Evolutionary conservation across 306 rosid species (phyloP), one percentile per base, ranked within the genome.

Genomic region (Comarum palustre): DNA sequence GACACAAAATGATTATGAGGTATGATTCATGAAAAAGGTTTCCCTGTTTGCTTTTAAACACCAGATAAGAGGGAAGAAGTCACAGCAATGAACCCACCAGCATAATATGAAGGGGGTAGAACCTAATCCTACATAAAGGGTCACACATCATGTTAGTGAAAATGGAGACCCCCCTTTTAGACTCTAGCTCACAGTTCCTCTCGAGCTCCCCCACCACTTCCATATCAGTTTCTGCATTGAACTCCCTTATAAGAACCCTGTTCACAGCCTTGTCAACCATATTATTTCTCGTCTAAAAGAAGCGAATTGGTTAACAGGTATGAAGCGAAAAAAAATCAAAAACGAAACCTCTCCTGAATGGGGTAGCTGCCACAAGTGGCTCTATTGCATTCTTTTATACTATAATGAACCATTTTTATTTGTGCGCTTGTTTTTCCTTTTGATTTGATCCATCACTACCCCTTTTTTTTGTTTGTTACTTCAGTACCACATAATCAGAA

Each of bases 131-230:
- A 86, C 83, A 83, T 67, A 86, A 81, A 80, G 93, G 96, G 88
- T 86, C 91, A 75, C 77, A 84, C 76, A 86, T 71, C 68, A 83
- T 83, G 79, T 75, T 83, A 79, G 87, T 77, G 80, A 86, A 88
- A 77, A 86, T 85, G 79, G 96, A 86, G 81, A 78, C 79, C 76
- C 85, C 93, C 74, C 76, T 79, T 84, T 88, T 82, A 81, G 86
- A 85, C 82, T 80, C 91, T 73, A 88, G 79, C 80, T 85, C 92
- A 85, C 96, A 90, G 64, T 84, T 81, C 73, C 87, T 88, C 79
- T 90, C 96, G 36, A 90, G 90, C 80, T 85, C 86, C 85, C 87
- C 91, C 83, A 90, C 93, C 85, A 86, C 80, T 69, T 86, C 87
- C 29, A 54, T 77, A 82, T 91, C 92, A 81, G 78, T 88, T 46